These are phyloP conservation scores for Fusarium camptoceras DNA, from an alignment of 2,329 filamentous ascomycete genomes.

Conservation along the genomic window DNA sequence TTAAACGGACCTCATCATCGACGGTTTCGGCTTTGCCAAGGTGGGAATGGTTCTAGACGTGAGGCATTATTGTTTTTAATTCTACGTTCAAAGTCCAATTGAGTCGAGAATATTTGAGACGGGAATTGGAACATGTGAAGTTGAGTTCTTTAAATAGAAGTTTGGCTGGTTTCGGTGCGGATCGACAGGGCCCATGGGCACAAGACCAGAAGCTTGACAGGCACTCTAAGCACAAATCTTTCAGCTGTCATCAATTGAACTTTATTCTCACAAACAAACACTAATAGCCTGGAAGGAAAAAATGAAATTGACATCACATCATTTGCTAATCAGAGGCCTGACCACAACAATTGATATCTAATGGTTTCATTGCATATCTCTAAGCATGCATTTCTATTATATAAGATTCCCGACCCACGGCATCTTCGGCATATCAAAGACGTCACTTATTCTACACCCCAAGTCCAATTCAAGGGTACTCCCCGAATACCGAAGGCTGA, in stretches of 20 bases:
- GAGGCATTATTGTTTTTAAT: background rate
- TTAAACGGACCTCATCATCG: background rate
- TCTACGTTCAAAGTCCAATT: too few relatives aligned
- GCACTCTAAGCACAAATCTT: background rate
- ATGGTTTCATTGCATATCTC: background rate
- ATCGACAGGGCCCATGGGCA: background rate
- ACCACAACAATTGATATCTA: background rate
- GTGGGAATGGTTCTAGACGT: conserved; percentile 6
- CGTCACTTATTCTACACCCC: background rate
- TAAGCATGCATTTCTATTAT: background rate
- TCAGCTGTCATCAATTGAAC: too few relatives aligned
- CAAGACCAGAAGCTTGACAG: background rate
- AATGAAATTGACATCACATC: background rate
- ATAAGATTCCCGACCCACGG: background rate
- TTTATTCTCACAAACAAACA: background rate
- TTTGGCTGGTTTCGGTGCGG: rapidly evolving
- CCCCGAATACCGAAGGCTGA: too few relatives aligned
- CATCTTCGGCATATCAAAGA: background rate
- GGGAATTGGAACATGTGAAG: too few relatives aligned
- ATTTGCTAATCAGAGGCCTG: too few relatives aligned
- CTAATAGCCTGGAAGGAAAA: background rate
- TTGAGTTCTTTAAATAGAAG: conserved; percentile 1
- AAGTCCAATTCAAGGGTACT: background rate
- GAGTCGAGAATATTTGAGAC: background rate
- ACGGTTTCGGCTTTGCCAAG: conserved; percentile 8